phyloP scores from a whole-genome alignment of 352 stramenopile genomes.

The Elongisporangium prolatum region DNA sequence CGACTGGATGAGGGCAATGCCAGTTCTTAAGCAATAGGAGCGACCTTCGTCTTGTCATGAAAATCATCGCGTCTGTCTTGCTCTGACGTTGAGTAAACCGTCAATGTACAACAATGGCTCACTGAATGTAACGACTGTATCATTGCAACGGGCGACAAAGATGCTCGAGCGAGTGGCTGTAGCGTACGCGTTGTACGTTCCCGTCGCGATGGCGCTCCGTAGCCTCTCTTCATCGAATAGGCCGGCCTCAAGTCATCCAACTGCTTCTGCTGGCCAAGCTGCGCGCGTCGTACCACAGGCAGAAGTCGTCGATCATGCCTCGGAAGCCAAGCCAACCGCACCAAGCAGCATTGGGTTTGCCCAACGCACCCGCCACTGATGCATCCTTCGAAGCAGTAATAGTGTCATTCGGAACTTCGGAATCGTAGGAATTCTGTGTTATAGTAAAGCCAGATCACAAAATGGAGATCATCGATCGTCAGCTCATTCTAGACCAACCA shows the following conservation, averaged over 20 bases:
- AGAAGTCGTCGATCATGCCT: constrained; percentile 15
- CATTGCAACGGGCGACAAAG: not conserved
- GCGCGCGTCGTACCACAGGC: constrained; percentile 13
- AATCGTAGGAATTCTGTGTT: too few relatives aligned
- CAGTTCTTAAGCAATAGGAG: too few relatives aligned
- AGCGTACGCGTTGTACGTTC: not conserved
- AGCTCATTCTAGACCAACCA: too few relatives aligned
- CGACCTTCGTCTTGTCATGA: too few relatives aligned
- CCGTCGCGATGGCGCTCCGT: not conserved
- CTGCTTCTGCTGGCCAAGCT: not conserved
- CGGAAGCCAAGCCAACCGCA: constrained; percentile 19
- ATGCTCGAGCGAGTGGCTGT: not conserved
- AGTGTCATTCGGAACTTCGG: too few relatives aligned
- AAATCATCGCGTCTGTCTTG: too few relatives aligned
- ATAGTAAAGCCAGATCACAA: too few relatives aligned
- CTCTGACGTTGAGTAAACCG: too few relatives aligned
- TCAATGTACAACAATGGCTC: too few relatives aligned
- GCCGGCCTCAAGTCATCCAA: not conserved
- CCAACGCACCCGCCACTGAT: not conserved
- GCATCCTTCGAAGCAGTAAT: too few relatives aligned
- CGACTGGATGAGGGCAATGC: too few relatives aligned
- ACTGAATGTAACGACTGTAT: not conserved
- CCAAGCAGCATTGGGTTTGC: constrained; percentile 6
- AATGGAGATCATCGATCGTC: too few relatives aligned
- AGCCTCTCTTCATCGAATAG: not conserved